Evolutionary conservation across 176 grass and related monocot species (phyloP).

Genomic region (Raddia guianensis): DNA sequence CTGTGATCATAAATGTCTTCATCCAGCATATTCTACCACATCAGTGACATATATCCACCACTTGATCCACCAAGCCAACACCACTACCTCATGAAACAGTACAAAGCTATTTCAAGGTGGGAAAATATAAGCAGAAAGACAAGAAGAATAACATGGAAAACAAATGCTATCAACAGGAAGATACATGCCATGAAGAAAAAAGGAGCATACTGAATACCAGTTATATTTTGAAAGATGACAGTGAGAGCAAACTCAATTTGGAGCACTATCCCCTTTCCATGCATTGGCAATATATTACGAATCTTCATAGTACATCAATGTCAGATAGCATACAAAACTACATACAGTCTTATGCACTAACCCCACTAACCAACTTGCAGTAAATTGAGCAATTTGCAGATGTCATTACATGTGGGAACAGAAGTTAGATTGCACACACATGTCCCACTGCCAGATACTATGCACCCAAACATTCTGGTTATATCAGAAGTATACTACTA

Average conservation of each 20-base stretch:
- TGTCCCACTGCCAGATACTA: slow-evolving; percentile 19
- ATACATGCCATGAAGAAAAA: slow-evolving; percentile 5
- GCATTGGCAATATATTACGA: neutral
- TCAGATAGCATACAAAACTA: slow-evolving; percentile 28
- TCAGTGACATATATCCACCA: slow-evolving; percentile 10
- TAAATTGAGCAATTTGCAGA: slow-evolving; percentile 9
- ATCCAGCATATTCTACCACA: neutral
- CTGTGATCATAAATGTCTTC: neutral
- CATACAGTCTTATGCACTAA: slow-evolving; percentile 20
- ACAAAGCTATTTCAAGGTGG: slow-evolving; percentile 1
- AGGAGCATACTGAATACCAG: neutral
- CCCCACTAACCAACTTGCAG: slow-evolving; percentile 26
- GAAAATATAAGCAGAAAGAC: neutral
- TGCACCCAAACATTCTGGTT: neutral
- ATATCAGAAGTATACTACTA: neutral
- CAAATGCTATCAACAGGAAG: neutral
- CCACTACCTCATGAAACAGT: slow-evolving; percentile 9
- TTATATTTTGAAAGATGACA: slow-evolving; percentile 25
- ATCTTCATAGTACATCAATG: slow-evolving; percentile 16
- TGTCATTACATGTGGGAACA: neutral
- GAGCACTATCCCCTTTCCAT: neutral
- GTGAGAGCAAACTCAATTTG: neutral
- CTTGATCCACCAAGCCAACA: slow-evolving; percentile 18
- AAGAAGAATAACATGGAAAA: neutral
- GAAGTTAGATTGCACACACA: slow-evolving; percentile 22